Evolutionary conservation across 805 yeast species (phyloP).

Genomic region (Sugiyamaella lignohabitans): DNA sequence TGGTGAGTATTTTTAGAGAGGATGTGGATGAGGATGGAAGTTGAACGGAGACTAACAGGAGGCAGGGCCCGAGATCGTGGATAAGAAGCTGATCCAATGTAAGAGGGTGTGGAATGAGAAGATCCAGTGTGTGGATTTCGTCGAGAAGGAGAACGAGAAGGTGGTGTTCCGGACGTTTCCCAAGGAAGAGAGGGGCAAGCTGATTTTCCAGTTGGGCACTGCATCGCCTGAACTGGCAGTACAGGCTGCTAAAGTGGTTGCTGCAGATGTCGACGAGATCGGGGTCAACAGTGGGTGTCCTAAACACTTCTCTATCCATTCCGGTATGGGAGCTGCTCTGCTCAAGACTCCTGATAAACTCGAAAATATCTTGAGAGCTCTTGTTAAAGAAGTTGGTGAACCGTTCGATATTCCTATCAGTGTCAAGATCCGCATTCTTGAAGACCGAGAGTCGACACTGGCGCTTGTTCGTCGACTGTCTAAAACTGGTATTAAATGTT

Average conservation of each 20-base stretch:
- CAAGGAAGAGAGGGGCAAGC: conserved; percentile 49
- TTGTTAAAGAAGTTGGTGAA: conserved; percentile 75
- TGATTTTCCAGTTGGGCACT: conserved; percentile 90
- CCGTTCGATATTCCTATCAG: conserved; percentile 76
- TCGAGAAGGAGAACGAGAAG: conserved; percentile 33
- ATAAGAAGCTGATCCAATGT: conserved; percentile 71
- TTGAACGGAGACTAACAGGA: too few relatives aligned
- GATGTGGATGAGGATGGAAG: too few relatives aligned
- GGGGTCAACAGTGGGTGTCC: conserved; percentile 98
- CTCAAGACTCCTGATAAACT: conserved; percentile 74
- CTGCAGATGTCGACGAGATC: conserved; percentile 82
- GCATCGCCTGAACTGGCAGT: conserved; percentile 80
- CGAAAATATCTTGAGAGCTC: conserved; percentile 55
- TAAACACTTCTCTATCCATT: conserved; percentile 85
- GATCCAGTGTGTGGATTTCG: conserved; percentile 15
- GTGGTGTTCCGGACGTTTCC: conserved; percentile 72
- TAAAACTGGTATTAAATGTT: conserved; percentile 73
- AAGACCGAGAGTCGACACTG: conserved; percentile 54
- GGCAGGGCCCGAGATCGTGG: conserved; percentile 75
- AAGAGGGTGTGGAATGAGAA: conserved; percentile 50
- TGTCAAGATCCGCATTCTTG: conserved; percentile 80
- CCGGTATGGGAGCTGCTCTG: conserved; percentile 98
- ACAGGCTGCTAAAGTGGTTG: conserved; percentile 74
- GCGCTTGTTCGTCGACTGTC: conserved; percentile 51
- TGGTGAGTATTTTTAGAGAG: conserved; percentile 46